Evolutionary conservation across 495 filamentous ascomycete species (phyloP), one percentile per base, ranked within the genome.

Genomic region (Pseudoneurospora amorphoporcata): DNA sequence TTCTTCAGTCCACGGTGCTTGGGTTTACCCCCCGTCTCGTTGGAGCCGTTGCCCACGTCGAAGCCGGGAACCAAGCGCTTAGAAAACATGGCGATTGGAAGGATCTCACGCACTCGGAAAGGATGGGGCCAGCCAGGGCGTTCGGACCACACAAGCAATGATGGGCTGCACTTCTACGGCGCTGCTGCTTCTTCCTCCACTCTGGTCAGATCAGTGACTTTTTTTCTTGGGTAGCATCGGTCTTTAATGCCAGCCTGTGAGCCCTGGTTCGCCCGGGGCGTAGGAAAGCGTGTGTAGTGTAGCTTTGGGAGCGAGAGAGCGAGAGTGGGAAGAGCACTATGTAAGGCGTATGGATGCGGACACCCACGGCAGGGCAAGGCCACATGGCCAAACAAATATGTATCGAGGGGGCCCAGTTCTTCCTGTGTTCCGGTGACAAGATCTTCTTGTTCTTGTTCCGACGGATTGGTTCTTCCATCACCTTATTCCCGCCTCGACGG

Each of bases 401-500:
- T 61, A 61, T 61, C 53, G 53, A 61, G 53, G 53, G 53, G 39
- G 61, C 38, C 65, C 39, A 29, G 71, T 29, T 29, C 65, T 45
- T 29, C 37, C 39, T 39, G 40, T 39, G 47, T 69, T 69, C 74
- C 71, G 72, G 73, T 75, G 76, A 75, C 76, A 77, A 78, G 69
- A 70, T 53, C 72, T 68, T 32, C n/a, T 39, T 38, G 69, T 39
- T 16, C 45, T 39, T 71, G 72, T 42, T 19, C 58, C 40, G 70
- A 53, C 70, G 72, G 70, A 68, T 39, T 47, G 69, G 53, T 41
- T 42, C 42, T 45, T 69, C 68, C 72, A 39, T 45, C 29, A 45
- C 32, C 39, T 41, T 16, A 39, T 38, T 29, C 39, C 32, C 37
- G n/a, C 53, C 53, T 29, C 29, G 53, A 16, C 53, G 53, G 53